Conservation (phyloP, 2,329 filamentous ascomycete genomes). For the Boeremia lycopersici region DNA sequence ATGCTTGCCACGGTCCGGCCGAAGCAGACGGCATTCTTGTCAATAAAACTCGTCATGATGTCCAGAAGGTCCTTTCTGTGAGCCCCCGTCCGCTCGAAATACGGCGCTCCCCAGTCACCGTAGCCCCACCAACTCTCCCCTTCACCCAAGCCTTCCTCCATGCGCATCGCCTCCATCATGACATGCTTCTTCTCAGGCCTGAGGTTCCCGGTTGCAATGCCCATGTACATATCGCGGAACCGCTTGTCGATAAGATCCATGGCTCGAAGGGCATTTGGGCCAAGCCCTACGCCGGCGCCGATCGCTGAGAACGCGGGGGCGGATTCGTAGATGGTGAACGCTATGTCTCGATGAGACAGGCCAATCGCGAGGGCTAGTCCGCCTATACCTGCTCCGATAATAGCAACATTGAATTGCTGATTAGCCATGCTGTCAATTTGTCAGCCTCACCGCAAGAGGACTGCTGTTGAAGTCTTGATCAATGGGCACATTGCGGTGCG, state of each 20-base stretch:
- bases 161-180: constrained; percentile 50
- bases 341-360: constrained; percentile 22
- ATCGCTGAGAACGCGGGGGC: constrained; percentile 24
- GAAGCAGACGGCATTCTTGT: constrained; percentile 27
- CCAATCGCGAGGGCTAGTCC: constrained; percentile 32
- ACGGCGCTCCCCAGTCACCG: constrained; percentile 45
- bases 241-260: constrained; percentile 51
- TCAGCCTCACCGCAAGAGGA: neutral
- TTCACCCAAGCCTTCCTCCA: constrained; percentile 49
- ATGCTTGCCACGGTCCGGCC: constrained; percentile 27
- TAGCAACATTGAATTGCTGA: constrained; percentile 7
- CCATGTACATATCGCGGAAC: constrained; percentile 48
- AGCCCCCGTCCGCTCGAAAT: constrained; percentile 51
- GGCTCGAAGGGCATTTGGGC: constrained; percentile 50
- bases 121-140: constrained; percentile 46
- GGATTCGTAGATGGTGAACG: constrained; percentile 34
- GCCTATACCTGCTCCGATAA: constrained; percentile 30
- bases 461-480: too few relatives aligned
- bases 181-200: constrained; percentile 46
- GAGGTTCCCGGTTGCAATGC: constrained; percentile 49
- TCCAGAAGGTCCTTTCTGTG: constrained; percentile 52
- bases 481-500: too few relatives aligned
- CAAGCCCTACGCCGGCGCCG: constrained; percentile 40
- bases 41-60: constrained; percentile 55
- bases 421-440: constrained; percentile 1